Conservation (phyloP, 768 basidiomycete species). For the Tulasnella sp. region DNA sequence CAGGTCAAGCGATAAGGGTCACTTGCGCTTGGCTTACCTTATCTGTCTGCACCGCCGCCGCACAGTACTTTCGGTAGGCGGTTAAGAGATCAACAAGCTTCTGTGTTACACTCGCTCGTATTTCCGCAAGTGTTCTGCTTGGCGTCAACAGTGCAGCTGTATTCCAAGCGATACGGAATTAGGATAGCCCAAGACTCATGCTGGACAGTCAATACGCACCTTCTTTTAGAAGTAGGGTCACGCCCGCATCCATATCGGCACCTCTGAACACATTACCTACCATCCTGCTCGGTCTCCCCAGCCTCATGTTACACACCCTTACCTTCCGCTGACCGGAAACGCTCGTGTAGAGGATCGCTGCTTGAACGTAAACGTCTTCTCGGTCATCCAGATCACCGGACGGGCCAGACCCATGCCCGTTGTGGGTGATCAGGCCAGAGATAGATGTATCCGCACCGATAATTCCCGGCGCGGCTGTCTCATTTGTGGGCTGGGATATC, state of each 20-base stretch:
- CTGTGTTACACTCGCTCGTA: conserved; percentile 77
- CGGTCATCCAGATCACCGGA: conserved; percentile 49
- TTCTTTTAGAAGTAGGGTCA: conserved; percentile 63
- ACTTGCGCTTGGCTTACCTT: conserved; percentile 18
- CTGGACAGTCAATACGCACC: conserved; percentile 37
- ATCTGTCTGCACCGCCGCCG: conserved; percentile 75
- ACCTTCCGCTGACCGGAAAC: conserved; percentile 68
- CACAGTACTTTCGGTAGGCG: conserved; percentile 83
- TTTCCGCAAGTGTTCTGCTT: conserved; percentile 51
- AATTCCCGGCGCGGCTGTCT: conserved; percentile 56
- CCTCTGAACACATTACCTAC: conserved; percentile 87
- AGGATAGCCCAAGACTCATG: not conserved
- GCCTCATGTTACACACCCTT: conserved; percentile 71
- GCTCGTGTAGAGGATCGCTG: conserved; percentile 79
- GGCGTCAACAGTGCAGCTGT: conserved; percentile 60
- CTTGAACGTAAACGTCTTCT: conserved; percentile 68
- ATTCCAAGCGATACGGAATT: not conserved
- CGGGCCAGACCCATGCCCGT: conserved; percentile 25
- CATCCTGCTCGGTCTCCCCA: conserved; percentile 58
- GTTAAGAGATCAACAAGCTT: conserved; percentile 69
- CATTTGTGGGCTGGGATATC: conserved; percentile 6
- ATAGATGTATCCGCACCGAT: conserved; percentile 77
- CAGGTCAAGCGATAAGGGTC: not conserved
- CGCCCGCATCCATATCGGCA: conserved; percentile 80
- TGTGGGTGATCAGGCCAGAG: conserved; percentile 62